Percentiles rank a stretch among this genome's conserved stretches.
Conservation (phyloP, 148 eudicot genomes). For the Euryodendron excelsum region DNA sequence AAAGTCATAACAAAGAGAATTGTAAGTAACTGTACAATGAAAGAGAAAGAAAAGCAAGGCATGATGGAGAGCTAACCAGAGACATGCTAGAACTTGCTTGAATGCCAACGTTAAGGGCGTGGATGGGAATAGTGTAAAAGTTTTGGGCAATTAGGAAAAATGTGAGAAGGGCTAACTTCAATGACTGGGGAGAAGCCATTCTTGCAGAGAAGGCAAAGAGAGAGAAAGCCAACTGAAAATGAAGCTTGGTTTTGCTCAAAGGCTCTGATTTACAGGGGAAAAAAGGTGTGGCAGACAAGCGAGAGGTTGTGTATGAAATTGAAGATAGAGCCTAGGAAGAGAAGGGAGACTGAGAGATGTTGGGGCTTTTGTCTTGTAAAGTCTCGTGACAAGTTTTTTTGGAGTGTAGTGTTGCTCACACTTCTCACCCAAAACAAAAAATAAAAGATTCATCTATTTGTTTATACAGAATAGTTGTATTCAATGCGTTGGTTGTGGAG, state of each 20-base stretch:
- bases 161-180: conserved; percentile 19
- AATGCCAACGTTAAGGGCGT: conserved; percentile 52
- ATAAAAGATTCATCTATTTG: neutral
- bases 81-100: conserved; percentile 30
- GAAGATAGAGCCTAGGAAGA: too few species aligned
- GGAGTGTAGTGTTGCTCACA: neutral
- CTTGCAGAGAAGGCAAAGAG: neutral
- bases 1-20: neutral
- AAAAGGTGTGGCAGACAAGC: neutral
- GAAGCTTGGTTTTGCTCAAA: neutral
- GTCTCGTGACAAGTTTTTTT: conserved; percentile 17
- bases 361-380: conserved; percentile 4
- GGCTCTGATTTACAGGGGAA: conserved; percentile 1
- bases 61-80: conserved; percentile 29
- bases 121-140: conserved; percentile 20
- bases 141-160: conserved; percentile 12
- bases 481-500: too few species aligned
- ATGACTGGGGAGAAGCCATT: conserved; percentile 21
- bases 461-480: neutral
- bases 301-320: too few species aligned
- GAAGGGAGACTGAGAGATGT: too few species aligned
- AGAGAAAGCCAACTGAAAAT: neutral
- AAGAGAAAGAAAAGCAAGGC: neutral
- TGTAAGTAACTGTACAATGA: neutral
- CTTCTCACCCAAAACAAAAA: neutral